Conservation (phyloP, 2,329 filamentous ascomycete genomes). For the Ophiocordyceps camponoti-saundersi region DNA sequence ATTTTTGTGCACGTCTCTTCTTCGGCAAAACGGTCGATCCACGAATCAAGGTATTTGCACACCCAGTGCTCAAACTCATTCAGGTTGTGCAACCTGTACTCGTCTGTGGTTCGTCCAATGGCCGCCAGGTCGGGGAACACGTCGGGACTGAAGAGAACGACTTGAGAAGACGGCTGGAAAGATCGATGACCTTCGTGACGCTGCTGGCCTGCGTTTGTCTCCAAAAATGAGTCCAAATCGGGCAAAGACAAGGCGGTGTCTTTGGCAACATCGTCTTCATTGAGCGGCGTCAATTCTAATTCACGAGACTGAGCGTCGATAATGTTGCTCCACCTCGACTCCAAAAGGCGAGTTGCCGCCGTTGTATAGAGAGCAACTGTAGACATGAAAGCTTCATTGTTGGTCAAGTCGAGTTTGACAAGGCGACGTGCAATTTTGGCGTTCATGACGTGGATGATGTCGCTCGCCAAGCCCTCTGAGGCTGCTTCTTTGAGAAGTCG, state of each 20-base stretch:
- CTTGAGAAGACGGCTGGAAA: neutral
- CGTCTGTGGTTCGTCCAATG: neutral
- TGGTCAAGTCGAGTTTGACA: constrained; percentile 17
- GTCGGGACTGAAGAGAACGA: neutral
- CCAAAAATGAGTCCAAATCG: neutral
- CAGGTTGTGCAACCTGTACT: constrained; percentile 7
- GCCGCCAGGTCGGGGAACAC: neutral
- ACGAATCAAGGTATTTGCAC: constrained; percentile 16
- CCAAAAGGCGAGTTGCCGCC: neutral
- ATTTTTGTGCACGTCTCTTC: constrained; percentile 14
- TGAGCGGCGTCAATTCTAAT: neutral
- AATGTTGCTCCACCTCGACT: neutral
- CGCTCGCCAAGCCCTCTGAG: constrained; percentile 4
- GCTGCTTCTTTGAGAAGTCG: constrained; percentile 13
- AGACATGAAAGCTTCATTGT: constrained; percentile 2
- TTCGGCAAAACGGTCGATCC: constrained; percentile 12
- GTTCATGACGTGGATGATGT: constrained; percentile 20
- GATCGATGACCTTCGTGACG: neutral
- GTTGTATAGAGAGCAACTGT: constrained; percentile 1
- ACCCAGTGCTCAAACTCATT: constrained; percentile 32
- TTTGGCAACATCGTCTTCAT: neutral
- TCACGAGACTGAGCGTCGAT: neutral
- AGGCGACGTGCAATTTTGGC: constrained; percentile 25
- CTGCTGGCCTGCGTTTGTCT: neutral
- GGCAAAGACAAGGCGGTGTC: neutral